Evolutionary conservation across 495 filamentous ascomycete genomes (phyloP).

Genomic region (Daldinia decipiens): DNA sequence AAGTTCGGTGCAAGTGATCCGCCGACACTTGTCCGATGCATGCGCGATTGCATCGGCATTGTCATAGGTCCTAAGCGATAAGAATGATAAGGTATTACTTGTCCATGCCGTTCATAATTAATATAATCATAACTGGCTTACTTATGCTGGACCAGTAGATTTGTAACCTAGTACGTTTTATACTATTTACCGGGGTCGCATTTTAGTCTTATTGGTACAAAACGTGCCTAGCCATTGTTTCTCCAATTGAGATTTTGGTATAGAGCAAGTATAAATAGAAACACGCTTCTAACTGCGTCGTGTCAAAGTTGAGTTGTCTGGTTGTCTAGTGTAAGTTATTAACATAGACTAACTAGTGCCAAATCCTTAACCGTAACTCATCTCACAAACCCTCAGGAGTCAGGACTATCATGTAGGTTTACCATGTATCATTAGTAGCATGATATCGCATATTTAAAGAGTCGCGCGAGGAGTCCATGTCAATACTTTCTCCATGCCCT

Average conservation of each 20-base stretch:
- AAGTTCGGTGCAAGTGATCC: not conserved
- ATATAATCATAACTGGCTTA: not conserved
- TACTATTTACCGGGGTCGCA: too few species aligned
- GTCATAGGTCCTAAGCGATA: not conserved
- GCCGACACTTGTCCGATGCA: constrained; percentile 12
- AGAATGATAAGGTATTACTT: not conserved
- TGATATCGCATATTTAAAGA: not conserved
- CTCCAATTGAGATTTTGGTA: too few species aligned
- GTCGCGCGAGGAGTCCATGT: not conserved
- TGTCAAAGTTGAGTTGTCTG: not conserved
- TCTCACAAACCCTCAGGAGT: too few species aligned
- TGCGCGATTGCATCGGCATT: not conserved
- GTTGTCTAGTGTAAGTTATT: too few species aligned
- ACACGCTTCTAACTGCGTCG: too few species aligned
- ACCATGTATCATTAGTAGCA: too few species aligned
- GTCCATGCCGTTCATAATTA: not conserved
- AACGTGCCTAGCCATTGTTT: too few species aligned
- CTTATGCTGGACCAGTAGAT: not conserved
- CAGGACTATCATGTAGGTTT: too few species aligned
- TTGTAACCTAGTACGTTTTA: not conserved
- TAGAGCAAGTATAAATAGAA: not conserved
- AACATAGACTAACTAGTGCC: too few species aligned
- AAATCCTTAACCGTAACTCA: too few species aligned
- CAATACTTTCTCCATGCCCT: not conserved
- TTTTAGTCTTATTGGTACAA: not conserved